These are phyloP conservation scores for Metschnikowia continentalis DNA, from an alignment of 805 yeast species.

Conservation along the genomic window DNA sequence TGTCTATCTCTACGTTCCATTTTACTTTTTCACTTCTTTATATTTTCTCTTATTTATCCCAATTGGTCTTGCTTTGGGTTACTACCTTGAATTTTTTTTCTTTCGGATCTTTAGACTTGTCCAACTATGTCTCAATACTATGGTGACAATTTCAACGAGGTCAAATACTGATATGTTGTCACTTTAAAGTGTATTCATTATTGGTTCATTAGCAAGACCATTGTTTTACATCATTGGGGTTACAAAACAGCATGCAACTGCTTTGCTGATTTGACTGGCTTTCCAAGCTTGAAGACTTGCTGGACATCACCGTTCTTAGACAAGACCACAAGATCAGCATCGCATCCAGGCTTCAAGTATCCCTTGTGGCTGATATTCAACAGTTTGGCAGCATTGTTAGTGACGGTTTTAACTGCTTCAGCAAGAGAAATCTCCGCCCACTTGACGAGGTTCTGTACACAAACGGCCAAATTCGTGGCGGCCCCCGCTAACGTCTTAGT, in stretches of 20 bases:
- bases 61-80: no score
- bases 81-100: no score
- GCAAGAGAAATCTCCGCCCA: conserved; percentile 49
- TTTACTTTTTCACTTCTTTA: no score
- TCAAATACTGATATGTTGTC: no score
- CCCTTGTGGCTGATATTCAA: conserved; percentile 46
- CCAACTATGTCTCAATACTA: no score
- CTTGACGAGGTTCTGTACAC: conserved; percentile 45
- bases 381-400: conserved; percentile 51
- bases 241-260: conserved; percentile 8
- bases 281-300: conserved; percentile 50
- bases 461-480: conserved; percentile 51
- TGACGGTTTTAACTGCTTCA: conserved; percentile 52
- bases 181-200: no score
- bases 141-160: no score
- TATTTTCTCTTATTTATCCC: no score
- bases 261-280: conserved; percentile 4
- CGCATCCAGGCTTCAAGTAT: conserved; percentile 48
- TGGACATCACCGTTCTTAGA: conserved; percentile 41
- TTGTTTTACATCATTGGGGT: background rate
- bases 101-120: no score
- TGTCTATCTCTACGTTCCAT: no score
- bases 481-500: conserved; percentile 60
- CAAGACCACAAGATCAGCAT: conserved; percentile 52
- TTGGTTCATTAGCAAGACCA: background rate